Percentiles rank a stretch among this genome's conserved stretches.
Evolutionary conservation across 2,329 filamentous ascomycete genomes (phyloP).

Genomic region (Pseudopithomyces maydicus): DNA sequence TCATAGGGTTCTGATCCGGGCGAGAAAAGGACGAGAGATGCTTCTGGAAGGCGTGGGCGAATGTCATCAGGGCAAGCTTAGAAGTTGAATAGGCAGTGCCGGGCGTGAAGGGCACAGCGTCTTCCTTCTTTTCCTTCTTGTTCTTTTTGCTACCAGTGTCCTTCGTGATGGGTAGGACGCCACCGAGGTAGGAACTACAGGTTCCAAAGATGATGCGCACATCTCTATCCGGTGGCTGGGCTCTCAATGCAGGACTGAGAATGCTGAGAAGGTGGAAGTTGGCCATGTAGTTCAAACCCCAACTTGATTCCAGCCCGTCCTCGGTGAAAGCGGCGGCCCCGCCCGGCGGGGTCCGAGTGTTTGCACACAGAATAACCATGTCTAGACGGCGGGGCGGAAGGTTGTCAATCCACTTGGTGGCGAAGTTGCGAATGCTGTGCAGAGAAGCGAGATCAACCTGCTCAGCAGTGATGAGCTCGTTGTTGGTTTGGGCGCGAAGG

Average conservation of each 20-base stretch:
- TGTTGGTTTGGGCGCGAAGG: conserved; percentile 74
- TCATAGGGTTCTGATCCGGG: conserved; percentile 81
- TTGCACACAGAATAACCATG: conserved; percentile 87
- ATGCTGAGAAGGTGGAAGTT: conserved; percentile 96
- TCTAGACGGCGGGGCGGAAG: conserved; percentile 85
- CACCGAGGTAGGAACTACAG: conserved; percentile 85
- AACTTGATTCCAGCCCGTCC: conserved; percentile 86
- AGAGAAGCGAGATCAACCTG: conserved; percentile 88
- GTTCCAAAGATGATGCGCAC: conserved; percentile 86
- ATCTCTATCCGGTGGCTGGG: conserved; percentile 91
- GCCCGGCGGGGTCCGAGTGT: conserved; percentile 73
- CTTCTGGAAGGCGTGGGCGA: conserved; percentile 89
- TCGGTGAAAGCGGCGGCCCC: conserved; percentile 64
- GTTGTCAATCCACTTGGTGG: conserved; percentile 98
- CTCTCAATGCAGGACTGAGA: conserved; percentile 84
- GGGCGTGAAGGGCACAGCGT: conserved; percentile 48
- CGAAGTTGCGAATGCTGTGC: conserved; percentile 90
- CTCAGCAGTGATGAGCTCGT: conserved; percentile 92
- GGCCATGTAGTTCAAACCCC: conserved; percentile 93
- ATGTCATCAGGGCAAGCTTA: conserved; percentile 80
- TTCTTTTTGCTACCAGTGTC: conserved; percentile 56
- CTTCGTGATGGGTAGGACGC: conserved; percentile 63
- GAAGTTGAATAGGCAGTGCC: conserved; percentile 55
- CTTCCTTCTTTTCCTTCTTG: conserved; percentile 52
- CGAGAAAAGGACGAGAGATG: conserved; percentile 84